These are phyloP conservation scores for Fusarium cicatricum DNA, from an alignment of 2,329 filamentous ascomycete species.

Conservation along the genomic window DNA sequence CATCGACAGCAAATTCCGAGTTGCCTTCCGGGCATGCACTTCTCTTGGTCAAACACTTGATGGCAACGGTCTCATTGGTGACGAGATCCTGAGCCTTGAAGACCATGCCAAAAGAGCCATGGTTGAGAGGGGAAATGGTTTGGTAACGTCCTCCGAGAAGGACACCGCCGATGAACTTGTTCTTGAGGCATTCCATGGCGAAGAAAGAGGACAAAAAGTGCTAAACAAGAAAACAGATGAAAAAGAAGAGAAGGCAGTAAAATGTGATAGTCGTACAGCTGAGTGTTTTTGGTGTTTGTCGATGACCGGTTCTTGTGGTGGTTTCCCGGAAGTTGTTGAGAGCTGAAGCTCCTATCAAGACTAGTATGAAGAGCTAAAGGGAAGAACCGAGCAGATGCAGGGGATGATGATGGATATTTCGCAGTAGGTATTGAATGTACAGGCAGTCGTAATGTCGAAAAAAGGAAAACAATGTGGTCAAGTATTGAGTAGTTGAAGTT, in stretches of 20 bases:
- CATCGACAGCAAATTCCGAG: constrained; percentile 77
- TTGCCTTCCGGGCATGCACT: constrained; percentile 67
- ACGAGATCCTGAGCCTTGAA: constrained; percentile 85
- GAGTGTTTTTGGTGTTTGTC: constrained; percentile 36
- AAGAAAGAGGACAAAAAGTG: constrained; percentile 24
- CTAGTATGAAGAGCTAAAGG: constrained; percentile 23
- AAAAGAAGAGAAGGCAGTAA: constrained; percentile 28
- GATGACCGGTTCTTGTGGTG: constrained; percentile 26
- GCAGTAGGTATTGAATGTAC: constrained; percentile 46
- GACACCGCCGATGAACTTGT: constrained; percentile 80
- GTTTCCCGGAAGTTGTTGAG: constrained; percentile 12
- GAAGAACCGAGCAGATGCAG: constrained; percentile 22
- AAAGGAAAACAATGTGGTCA: constrained; percentile 34
- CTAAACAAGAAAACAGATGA: constrained; percentile 25
- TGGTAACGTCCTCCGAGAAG: constrained; percentile 89
- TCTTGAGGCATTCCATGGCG: constrained; percentile 83
- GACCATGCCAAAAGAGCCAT: constrained; percentile 99
- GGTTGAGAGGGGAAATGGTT: constrained; percentile 93
- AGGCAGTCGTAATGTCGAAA: constrained; percentile 39
- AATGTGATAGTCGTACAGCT: constrained; percentile 45
- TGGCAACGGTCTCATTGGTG: constrained; percentile 83
- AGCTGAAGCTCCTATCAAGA: constrained; percentile 24
- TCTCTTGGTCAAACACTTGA: constrained; percentile 95
- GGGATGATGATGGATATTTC: constrained; percentile 25
- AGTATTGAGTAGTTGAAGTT: constrained; percentile 37